Evolutionary conservation across 768 basidiomycete genomes (phyloP), one percentile per base, ranked within the genome.

Genomic region (Tylopilus subfusipes): DNA sequence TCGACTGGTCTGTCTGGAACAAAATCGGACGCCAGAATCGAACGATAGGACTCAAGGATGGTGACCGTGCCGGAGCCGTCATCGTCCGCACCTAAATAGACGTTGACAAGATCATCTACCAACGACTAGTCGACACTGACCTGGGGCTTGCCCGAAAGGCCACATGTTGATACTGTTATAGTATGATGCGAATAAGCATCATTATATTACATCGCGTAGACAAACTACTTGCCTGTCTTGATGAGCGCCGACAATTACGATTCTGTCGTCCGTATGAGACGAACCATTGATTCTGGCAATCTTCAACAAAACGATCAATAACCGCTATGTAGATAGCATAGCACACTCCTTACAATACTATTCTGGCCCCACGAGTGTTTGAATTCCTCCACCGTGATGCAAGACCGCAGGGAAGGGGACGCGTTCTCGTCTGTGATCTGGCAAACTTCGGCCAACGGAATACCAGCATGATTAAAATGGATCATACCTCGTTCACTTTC

Each of bases 331-430:
- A n/a, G 27, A 43, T 8, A 51, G 21, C 2, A 42, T 18, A 25
- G 27, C 38, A 40, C 33, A 34, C 18, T 10, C 68, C 83, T 55
- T 65, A 88, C 85, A 56, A 91, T 83, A 48, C 81, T 80, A 69
- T 88, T 86, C 76, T 97, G 94, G 11, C 85, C 86, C 93, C 93
- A 94, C 3, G 82, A 72, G 68, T 94, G 92, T 46, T 73, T 52
- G 62, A 93, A 93, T 68, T 92, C 91, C 24, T 76, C 73, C 53
- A 93, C 69, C 7, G 79, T 78, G 61, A 96, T 89, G 16, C 69
- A 61, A 43, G 78, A 63, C 42, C 73, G 79, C 46, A 93, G 72
- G 30, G 77, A 75, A 39, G 81, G 67, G 5, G 84, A 78, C 14
- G 84, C 88, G 54, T 74, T 82, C 60, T 85, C 67, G 34, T 72